Evolutionary conservation across 352 stramenopile species (phyloP).

Genomic region (Globisporangium takayamanum): DNA sequence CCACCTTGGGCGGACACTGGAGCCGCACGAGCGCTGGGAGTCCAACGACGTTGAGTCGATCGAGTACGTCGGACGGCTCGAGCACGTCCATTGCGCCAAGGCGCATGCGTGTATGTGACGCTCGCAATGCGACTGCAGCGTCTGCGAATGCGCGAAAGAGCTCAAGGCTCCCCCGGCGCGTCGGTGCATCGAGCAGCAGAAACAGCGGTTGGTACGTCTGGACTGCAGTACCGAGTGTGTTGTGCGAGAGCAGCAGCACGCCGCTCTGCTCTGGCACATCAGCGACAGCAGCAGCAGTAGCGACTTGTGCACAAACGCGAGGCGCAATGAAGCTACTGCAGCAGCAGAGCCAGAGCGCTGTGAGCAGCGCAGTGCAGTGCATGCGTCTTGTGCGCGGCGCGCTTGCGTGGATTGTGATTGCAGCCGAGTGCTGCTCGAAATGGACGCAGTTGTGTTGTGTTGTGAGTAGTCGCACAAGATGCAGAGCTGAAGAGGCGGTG

Average conservation of each 20-base stretch:
- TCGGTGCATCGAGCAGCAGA: constrained; percentile 33
- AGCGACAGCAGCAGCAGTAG: not conserved
- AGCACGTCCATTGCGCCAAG: constrained; percentile 26
- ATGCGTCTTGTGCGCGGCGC: too few species aligned
- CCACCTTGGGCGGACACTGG: constrained; percentile 14
- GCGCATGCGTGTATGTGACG: constrained; percentile 15
- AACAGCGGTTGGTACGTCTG: constrained; percentile 26
- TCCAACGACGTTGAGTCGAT: constrained; percentile 18
- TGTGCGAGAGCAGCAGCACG: constrained; percentile 27
- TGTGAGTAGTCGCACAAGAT: too few species aligned
- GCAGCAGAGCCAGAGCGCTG: not conserved
- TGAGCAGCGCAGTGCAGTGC: not conserved
- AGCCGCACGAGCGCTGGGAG: constrained; percentile 28
- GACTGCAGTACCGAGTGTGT: constrained; percentile 12
- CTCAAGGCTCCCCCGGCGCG: constrained; percentile 21
- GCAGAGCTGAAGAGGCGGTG: too few species aligned
- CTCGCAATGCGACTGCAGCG: constrained; percentile 21
- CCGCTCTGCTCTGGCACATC: constrained; percentile 18
- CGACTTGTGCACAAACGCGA: not conserved
- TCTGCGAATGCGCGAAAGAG: constrained; percentile 26
- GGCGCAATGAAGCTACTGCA: not conserved
- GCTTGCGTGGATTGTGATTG: too few species aligned
- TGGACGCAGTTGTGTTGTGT: too few species aligned
- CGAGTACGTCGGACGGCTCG: constrained; percentile 4
- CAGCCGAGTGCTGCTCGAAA: too few species aligned